Conservation (phyloP, 1,284 basidiomycete species). For the Rhodotorula sp. region DNA sequence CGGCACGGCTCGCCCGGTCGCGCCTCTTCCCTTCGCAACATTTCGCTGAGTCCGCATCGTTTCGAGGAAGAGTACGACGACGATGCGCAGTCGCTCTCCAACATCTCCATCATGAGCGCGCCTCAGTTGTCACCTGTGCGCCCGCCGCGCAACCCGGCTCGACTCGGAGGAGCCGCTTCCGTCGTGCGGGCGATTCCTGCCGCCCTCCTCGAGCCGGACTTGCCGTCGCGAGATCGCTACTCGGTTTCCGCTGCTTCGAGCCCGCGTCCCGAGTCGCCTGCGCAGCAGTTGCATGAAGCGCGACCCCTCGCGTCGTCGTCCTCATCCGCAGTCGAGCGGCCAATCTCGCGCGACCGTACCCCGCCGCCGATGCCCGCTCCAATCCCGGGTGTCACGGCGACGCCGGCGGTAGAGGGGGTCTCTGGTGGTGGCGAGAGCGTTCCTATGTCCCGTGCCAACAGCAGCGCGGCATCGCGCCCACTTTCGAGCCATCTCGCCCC, state of each 20-base stretch:
- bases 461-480: background rate
- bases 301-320: constrained; percentile 7
- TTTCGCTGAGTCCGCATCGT: background rate
- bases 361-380: background rate
- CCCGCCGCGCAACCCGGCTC: constrained; percentile 22
- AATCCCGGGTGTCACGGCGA: background rate
- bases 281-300: background rate
- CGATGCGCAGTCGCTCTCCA: constrained; percentile 10
- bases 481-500: constrained; percentile 17
- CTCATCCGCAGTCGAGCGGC: constrained; percentile 7
- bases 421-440: background rate
- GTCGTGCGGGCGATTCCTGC: background rate
- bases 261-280: background rate
- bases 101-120: constrained; percentile 24
- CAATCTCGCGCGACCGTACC: background rate
- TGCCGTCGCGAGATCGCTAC: background rate
- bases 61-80: constrained; percentile 9
- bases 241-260: background rate
- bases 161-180: background rate
- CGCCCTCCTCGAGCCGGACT: background rate
- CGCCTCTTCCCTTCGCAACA: background rate
- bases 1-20: background rate
- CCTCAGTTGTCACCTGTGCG: constrained; percentile 28
- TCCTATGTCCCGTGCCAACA: background rate
- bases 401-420: background rate